Evolutionary conservation across 169 alveolate species (phyloP), one percentile per base, ranked within the genome.

Genomic region (Fabrea salina): DNA sequence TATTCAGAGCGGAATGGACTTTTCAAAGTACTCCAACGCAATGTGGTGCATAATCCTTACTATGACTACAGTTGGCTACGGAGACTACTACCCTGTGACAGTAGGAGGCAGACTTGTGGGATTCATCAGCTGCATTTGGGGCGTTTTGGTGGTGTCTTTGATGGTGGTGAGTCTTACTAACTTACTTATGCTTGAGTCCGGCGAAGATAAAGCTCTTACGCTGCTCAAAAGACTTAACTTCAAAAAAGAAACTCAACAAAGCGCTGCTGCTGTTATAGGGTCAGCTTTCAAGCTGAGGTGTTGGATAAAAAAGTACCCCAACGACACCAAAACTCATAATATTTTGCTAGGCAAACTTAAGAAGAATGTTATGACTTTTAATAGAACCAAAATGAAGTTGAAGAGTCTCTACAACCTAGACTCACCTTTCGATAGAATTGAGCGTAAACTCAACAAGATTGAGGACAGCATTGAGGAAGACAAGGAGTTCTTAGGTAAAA

Each of bases 11-110:
- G 67, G 71, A 66, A 68, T 43, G 72, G 72, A 49, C 51, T 51
- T 72, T 47, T 7, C 32, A 8, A 50, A 72, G 7, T 92, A 56
- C 72, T 57, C 76, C 40, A 87, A 89, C 85, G 75, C 90, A 47
- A n/a, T 88, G 61, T 89, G 95, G 93, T 83, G 82, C 75, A 84
- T 83, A 2, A 76, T 87, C 19, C 82, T 86, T 27, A 89, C 95
- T 2, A 82, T 89, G 88, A 90, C 91, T 13, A 89, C 95, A 8
- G 93, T 89, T 2, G 96, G 96, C 7, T 92, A 86, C 85, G 96
- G 96, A 27, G 96, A 92, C 79, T 75, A 78, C 27, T 92, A 58
- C 64, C 90, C 95, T 16, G 72, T 68, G 54, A 88, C 92, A 22
- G 79, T 82, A 19, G 79, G 87, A 61, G 95, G 92, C 25, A 80